These are phyloP conservation scores for Curvularia sp. DNA, from an alignment of 2,329 filamentous ascomycete genomes.

Conservation along the genomic window DNA sequence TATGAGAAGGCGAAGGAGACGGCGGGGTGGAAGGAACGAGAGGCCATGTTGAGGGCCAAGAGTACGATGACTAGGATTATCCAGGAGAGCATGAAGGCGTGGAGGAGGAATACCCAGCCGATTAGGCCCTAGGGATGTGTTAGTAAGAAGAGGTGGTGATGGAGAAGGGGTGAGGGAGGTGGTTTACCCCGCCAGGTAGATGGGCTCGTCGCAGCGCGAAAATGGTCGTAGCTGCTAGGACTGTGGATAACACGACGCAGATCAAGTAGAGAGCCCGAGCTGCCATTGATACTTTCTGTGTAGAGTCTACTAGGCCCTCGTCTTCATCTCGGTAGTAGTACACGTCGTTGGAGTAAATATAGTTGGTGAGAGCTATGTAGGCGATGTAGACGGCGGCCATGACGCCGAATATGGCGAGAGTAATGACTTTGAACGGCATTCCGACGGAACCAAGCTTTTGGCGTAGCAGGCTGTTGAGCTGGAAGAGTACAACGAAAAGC, in stretches of 20 bases:
- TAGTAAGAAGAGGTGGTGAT: background rate
- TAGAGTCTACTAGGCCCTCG: background rate
- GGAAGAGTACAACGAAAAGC: constrained; percentile 33
- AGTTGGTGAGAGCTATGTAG: constrained; percentile 22
- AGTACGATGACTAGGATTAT: constrained; percentile 15
- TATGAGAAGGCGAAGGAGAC: constrained; percentile 17
- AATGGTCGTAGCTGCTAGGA: constrained; percentile 23
- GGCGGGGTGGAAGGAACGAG: background rate
- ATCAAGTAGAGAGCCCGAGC: constrained; percentile 30
- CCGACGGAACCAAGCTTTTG: constrained; percentile 24
- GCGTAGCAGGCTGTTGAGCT: constrained; percentile 37
- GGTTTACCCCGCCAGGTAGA: constrained; percentile 31
- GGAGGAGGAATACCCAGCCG: constrained; percentile 26
- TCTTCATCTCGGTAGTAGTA: background rate
- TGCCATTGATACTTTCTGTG: constrained; percentile 18
- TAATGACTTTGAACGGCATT: constrained; percentile 21
- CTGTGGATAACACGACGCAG: constrained; percentile 24
- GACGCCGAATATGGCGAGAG: constrained; percentile 24
- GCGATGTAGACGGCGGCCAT: constrained; percentile 30
- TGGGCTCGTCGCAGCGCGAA: constrained; percentile 25
- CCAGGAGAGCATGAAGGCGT: constrained; percentile 29
- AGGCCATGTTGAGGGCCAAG: background rate
- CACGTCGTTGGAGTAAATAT: constrained; percentile 17
- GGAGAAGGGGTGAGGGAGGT: background rate
- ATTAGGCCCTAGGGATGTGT: constrained; percentile 26